Evolutionary conservation across 495 filamentous ascomycete species (phyloP).

Genomic region (Penicillium lividum): DNA sequence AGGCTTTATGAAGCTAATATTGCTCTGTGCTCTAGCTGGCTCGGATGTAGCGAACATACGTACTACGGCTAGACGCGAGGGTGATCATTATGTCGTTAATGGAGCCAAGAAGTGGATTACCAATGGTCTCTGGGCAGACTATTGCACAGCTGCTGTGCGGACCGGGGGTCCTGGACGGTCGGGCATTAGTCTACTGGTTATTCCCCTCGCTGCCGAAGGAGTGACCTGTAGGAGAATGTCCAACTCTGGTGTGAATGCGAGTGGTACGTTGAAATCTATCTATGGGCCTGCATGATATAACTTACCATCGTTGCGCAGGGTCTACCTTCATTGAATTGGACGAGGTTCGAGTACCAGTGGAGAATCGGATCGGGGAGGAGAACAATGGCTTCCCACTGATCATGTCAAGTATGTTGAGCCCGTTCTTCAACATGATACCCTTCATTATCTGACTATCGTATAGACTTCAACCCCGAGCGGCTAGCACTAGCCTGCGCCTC

Average conservation of each 20-base stretch:
- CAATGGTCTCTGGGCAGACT: conserved; percentile 55
- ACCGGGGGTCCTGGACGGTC: conserved; percentile 50
- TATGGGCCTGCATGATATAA: background rate
- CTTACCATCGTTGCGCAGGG: conserved; percentile 23
- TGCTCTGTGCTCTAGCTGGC: conserved; percentile 33
- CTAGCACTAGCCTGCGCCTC: conserved; percentile 44
- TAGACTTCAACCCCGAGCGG: conserved; percentile 52
- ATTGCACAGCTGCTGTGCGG: conserved; percentile 55
- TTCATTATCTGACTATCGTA: background rate
- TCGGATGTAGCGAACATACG: conserved; percentile 56
- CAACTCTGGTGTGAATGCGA: conserved; percentile 63
- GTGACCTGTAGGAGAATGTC: conserved; percentile 70
- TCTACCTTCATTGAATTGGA: conserved; percentile 51
- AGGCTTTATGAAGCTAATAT: conserved; percentile 8
- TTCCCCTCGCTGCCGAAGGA: conserved; percentile 48
- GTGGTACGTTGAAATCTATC: conserved; percentile 25
- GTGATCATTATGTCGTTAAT: conserved; percentile 53
- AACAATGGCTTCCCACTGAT: conserved; percentile 52
- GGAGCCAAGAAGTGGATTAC: conserved; percentile 63
- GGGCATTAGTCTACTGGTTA: conserved; percentile 55
- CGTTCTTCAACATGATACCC: background rate
- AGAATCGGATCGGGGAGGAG: conserved; percentile 46
- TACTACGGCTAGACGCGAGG: conserved; percentile 48
- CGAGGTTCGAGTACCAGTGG: conserved; percentile 47
- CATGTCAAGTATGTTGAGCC: conserved; percentile 43